phyloP scores from a whole-genome alignment of 225 moss, liverwort and hornwort genomes.

The Straminergon stramineum region DNA sequence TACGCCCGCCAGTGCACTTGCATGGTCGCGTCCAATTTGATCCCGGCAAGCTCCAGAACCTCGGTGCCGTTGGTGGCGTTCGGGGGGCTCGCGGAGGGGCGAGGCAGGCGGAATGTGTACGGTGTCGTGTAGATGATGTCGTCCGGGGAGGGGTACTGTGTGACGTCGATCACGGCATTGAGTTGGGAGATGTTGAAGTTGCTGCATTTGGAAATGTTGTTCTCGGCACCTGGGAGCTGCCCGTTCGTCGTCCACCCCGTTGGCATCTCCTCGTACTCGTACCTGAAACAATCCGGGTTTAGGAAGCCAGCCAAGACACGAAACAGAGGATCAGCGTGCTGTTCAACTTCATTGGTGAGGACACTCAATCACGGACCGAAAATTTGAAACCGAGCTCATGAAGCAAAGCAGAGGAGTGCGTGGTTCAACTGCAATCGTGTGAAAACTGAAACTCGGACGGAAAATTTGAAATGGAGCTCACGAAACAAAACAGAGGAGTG shows the following conservation, averaged over 20 bases:
- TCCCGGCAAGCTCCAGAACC: not conserved
- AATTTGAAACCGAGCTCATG: not conserved
- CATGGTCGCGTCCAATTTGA: not conserved
- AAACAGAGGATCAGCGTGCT: not conserved
- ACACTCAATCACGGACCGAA: not conserved
- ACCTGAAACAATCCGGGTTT: not conserved
- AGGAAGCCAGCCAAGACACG: not conserved
- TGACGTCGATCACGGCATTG: not conserved
- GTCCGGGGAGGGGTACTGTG: not conserved
- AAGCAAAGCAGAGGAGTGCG: not conserved
- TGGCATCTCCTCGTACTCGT: slow-evolving; percentile 18
- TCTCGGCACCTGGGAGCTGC: slow-evolving; percentile 1
- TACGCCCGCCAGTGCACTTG: slow-evolving; percentile 14
- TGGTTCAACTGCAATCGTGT: not conserved
- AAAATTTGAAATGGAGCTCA: not conserved
- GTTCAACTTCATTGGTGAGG: not conserved
- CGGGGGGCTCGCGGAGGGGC: not conserved
- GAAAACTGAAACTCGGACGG: not conserved
- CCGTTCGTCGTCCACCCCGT: slow-evolving; percentile 18
- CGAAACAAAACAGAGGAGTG: not conserved
- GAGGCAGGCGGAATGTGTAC: not conserved
- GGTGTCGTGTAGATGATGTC: not conserved
- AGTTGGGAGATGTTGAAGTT: not conserved
- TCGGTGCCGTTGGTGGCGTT: not conserved
- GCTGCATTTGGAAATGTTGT: not conserved